Percentiles rank a stretch among this genome's conserved stretches.
These are phyloP conservation scores for Podosphaera xanthii DNA, from an alignment of 2,329 filamentous ascomycete genomes.

Conservation along the genomic window DNA sequence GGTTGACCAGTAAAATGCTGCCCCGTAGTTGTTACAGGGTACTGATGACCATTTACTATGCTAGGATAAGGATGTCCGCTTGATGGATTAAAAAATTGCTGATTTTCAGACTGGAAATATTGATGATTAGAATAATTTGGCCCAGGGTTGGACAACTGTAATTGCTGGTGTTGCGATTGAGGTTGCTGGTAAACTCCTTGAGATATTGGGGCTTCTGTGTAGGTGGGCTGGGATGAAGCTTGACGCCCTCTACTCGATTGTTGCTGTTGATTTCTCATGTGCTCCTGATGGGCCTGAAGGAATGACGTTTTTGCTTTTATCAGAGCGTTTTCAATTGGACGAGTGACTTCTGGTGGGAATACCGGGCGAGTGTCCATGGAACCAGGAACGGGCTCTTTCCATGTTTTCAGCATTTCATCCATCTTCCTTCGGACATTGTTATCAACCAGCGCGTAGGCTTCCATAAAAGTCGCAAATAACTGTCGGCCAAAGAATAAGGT, in stretches of 20 bases:
- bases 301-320: conserved; percentile 50
- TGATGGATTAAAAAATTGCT: conserved; percentile 6
- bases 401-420: conserved; percentile 93
- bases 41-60: conserved; percentile 4
- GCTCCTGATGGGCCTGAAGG: conserved; percentile 33
- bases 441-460: conserved; percentile 80
- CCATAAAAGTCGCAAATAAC: conserved; percentile 89
- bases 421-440: conserved; percentile 64
- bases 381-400: conserved; percentile 90
- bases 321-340: conserved; percentile 81
- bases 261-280: conserved; percentile 31
- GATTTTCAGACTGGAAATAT: conserved; percentile 11
- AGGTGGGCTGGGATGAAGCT: conserved; percentile 31
- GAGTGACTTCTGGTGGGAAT: conserved; percentile 67
- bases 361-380: conserved; percentile 84
- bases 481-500: conserved; percentile 84
- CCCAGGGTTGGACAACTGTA: conserved; percentile 15
- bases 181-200: conserved; percentile 24
- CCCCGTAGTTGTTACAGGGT: conserved; percentile 1
- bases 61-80: conserved; percentile 2
- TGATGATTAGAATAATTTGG: conserved; percentile 16
- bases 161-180: conserved; percentile 19
- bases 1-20: not conserved
- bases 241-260: conserved; percentile 27
- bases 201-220: conserved; percentile 53